Base-by-base conservation (phyloP, 441 rosid genomes). In the Manihot esculenta region DNA sequence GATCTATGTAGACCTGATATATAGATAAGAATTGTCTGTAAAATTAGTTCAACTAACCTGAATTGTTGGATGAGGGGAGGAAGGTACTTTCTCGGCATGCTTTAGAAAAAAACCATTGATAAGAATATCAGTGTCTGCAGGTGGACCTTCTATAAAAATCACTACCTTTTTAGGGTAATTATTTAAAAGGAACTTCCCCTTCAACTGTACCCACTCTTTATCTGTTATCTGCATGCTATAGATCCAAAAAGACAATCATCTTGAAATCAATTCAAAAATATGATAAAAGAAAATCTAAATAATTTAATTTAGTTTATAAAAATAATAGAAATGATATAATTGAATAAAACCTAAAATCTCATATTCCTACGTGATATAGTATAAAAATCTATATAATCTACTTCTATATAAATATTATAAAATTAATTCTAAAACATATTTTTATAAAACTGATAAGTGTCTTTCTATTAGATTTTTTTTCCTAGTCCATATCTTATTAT, bases 101-200 rank as follows among this genome's bases (percentile, higher is more conserved):
- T 84, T 88, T 42, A 83, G 89, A 20, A 60, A 44, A 23, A 92
- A 70, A 81, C 75, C 73, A 71, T 90, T 87, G 57, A 92, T 54
- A 50, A 94, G 97, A 78, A 94, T 92, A 76, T 94, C 95, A 1
- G 79, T 75, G 65, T 95, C 95, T 1, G 90, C 80, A 41, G 94
- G 87, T 38, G 97, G 99, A 74, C 97, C 97, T 85, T 94, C 97
- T 7, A 88, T 49, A 78, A 72, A 94, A 42, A 90, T 71, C 23
- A 90, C 78, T 17, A 78, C 86, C 64, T 84, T 81, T 49, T 85
- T 79, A 27, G 95, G 95, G n/a, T 82, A 81, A 45, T 80, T 84
- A 68, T 89, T 89, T 23, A 92, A 84, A 49, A 87, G 81, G 71
- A 94, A 94, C 81, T 87, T 82, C 51, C 99, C 97, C 41, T 82